Conservation (phyloP, 495 filamentous ascomycete genomes). For the Oidiodendron maius region DNA sequence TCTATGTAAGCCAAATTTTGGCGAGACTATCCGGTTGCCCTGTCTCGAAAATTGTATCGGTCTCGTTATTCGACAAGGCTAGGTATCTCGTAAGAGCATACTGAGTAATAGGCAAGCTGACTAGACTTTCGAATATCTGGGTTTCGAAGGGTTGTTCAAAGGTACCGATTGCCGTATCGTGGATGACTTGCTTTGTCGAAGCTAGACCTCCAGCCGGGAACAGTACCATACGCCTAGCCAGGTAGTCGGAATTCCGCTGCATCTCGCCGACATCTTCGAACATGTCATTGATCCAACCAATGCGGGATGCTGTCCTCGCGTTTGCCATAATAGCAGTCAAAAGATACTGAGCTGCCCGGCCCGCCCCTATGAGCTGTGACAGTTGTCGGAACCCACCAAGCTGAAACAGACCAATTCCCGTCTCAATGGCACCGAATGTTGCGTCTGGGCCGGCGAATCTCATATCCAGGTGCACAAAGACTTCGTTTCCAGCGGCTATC, state of each 20-base stretch:
- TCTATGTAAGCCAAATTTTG: not conserved
- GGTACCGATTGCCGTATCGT: not conserved
- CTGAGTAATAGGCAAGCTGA: not conserved
- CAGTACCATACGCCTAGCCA: not conserved
- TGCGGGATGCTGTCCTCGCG: not conserved
- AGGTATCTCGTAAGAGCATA: not conserved
- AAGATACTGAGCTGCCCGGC: not conserved
- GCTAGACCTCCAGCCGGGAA: not conserved
- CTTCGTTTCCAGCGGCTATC: conserved; percentile 21
- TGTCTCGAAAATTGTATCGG: not conserved
- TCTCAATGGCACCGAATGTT: conserved; percentile 14
- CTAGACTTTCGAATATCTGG: not conserved
- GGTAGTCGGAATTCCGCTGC: not conserved
- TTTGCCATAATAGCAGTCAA: not conserved
- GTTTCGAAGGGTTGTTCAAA: not conserved
- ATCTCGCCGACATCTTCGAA: not conserved
- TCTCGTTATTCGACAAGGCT: not conserved
- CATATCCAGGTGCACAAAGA: conserved; percentile 23
- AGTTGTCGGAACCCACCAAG: not conserved
- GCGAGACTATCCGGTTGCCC: not conserved
- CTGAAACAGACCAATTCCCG: not conserved
- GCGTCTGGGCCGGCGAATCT: conserved; percentile 23
- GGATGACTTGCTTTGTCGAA: not conserved
- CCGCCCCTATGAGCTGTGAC: not conserved
- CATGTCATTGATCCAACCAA: conserved; percentile 2